These are phyloP conservation scores for Tanacetum coccineum DNA, from an alignment of 129 eudicot genomes.

Conservation along the genomic window DNA sequence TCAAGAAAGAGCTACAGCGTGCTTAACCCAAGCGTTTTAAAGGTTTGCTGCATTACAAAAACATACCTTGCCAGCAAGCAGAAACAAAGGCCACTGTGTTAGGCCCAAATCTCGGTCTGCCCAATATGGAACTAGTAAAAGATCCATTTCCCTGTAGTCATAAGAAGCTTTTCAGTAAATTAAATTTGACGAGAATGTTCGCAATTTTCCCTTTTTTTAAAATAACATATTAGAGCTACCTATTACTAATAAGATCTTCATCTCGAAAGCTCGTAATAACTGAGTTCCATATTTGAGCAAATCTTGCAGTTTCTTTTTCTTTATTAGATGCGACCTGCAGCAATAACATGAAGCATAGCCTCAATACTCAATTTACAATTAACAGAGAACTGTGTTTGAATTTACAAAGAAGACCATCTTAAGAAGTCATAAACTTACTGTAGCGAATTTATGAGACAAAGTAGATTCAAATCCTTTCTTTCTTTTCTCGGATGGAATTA, in stretches of 20 bases:
- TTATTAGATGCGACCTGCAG: conserved; percentile 57
- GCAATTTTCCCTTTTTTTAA: too few relatives aligned
- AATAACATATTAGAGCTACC: conserved; percentile 28
- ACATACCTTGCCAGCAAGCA: conserved; percentile 62
- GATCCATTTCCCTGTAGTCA: conserved; percentile 83
- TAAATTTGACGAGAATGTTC: neutral
- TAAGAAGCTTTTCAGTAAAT: conserved; percentile 14
- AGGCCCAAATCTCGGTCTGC: conserved; percentile 90
- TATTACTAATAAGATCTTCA: conserved; percentile 88
- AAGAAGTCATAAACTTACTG: conserved; percentile 30
- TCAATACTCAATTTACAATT: conserved; percentile 4
- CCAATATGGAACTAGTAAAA: conserved; percentile 99
- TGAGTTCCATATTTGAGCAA: conserved; percentile 96
- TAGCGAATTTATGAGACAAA: conserved; percentile 64
- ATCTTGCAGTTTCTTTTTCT: conserved; percentile 89
- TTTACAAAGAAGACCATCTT: too few relatives aligned
- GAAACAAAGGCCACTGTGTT: conserved; percentile 95
- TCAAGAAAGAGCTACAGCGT: too few relatives aligned
- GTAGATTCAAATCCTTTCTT: conserved; percentile 95
- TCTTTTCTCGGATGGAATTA: conserved; percentile 75
- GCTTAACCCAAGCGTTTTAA: too few relatives aligned
- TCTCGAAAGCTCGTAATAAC: conserved; percentile 90
- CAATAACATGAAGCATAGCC: conserved; percentile 8
- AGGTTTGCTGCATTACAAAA: too few relatives aligned
- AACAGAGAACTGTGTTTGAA: neutral